Evolutionary conservation across 345 rosid species (phyloP).

Genomic region (Kernera saxatilis): DNA sequence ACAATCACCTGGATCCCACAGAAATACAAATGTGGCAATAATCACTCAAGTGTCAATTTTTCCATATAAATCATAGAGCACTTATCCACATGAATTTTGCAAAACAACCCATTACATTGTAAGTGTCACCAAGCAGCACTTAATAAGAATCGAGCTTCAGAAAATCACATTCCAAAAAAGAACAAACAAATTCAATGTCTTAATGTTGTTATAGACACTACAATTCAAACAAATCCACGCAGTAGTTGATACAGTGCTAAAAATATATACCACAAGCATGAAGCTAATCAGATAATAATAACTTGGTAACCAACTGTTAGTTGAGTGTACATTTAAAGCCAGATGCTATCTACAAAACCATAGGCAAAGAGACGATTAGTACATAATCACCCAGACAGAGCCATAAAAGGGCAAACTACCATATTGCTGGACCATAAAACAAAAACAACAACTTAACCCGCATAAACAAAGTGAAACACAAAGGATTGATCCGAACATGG

Average conservation of each 20-base stretch:
- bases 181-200: not conserved
- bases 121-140: not conserved
- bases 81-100: not conserved
- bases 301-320: not conserved
- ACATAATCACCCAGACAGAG: not conserved
- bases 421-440: not conserved
- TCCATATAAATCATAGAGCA: not conserved
- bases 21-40: not conserved
- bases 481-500: not conserved
- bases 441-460: not conserved
- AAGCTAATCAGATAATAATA: not conserved
- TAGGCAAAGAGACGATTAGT: not conserved
- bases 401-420: not conserved
- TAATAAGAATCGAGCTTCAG: not conserved
- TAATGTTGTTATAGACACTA: not conserved
- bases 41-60: not conserved
- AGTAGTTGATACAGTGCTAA: not conserved
- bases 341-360: not conserved
- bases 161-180: not conserved
- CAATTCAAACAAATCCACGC: not conserved
- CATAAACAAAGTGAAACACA: not conserved
- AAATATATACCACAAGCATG: not conserved
- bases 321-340: not conserved
- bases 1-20: conserved; percentile 61
- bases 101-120: not conserved